Percentiles rank a stretch among this genome's conserved stretches.
These are phyloP conservation scores for Xanthoconium stramineum DNA, from an alignment of 768 basidiomycete genomes.

Conservation along the genomic window DNA sequence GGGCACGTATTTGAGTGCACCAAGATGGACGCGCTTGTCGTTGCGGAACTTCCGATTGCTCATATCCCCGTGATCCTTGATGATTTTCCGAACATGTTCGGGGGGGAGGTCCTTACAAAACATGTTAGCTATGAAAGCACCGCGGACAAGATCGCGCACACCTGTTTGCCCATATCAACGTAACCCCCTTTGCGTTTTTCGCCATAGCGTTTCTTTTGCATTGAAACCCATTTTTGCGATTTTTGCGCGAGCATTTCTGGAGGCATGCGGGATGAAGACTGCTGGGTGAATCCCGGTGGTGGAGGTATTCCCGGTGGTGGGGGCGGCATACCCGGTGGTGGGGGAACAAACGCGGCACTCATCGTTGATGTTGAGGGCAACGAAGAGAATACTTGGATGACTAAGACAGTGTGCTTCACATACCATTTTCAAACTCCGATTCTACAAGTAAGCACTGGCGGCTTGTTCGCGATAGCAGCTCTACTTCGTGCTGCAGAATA, in stretches of 20 bases:
- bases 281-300: constrained; percentile 30
- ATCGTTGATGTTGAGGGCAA: constrained; percentile 32
- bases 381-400: constrained; percentile 20
- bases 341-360: constrained; percentile 33
- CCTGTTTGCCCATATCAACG: constrained; percentile 92
- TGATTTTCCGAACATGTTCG: constrained; percentile 98
- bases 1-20: constrained; percentile 96
- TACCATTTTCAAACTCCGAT: constrained; percentile 23
- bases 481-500: no score
- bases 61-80: constrained; percentile 99
- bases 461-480: no score
- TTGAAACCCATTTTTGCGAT: constrained; percentile 93
- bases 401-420: constrained; percentile 11
- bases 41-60: constrained; percentile 98
- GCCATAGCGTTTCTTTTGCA: constrained; percentile 90
- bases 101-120: constrained; percentile 79
- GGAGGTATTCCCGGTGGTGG: constrained; percentile 42
- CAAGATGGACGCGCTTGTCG: constrained; percentile 98
- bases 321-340: constrained; percentile 42
- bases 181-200: constrained; percentile 87
- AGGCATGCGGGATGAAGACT: constrained; percentile 44
- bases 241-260: constrained; percentile 82
- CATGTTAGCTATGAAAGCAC: constrained; percentile 4
- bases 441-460: background rate
- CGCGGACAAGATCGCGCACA: constrained; percentile 33